phyloP scores from a whole-genome alignment of 176 grass and related monocot species.

The Poa annua region DNA sequence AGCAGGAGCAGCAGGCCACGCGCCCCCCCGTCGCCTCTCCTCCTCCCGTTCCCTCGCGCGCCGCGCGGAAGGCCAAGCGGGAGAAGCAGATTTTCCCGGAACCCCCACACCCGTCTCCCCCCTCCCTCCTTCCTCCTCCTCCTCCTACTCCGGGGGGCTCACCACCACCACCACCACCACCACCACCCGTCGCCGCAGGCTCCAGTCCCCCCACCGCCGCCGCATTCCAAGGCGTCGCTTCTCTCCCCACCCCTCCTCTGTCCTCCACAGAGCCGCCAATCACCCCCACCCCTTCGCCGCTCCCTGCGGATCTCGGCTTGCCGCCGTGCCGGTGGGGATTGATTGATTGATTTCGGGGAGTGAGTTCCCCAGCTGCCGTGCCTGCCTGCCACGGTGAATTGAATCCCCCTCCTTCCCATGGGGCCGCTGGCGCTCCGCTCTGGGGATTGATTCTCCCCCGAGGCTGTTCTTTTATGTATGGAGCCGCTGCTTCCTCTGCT shows the following conservation, averaged over 20 bases:
- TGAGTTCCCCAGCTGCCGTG: neutral
- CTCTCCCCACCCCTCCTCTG: constrained; percentile 3
- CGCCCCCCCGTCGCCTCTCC: constrained; percentile 12
- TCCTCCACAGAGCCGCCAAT: constrained; percentile 14
- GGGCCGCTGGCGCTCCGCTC: constrained; percentile 7
- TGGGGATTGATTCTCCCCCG: constrained; percentile 13
- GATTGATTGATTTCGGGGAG: neutral
- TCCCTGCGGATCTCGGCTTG: neutral
- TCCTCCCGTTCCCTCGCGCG: constrained; percentile 43
- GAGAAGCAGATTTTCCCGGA: constrained; percentile 51
- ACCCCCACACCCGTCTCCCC: constrained; percentile 31
- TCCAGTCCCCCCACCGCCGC: constrained; percentile 32
- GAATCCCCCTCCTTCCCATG: neutral
- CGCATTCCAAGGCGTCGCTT: constrained; percentile 39
- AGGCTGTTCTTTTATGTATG: neutral
- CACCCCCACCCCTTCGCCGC: neutral
- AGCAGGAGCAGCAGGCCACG: constrained; percentile 33
- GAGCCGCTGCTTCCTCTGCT: constrained; percentile 30
- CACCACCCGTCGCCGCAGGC: neutral
- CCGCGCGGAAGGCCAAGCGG: constrained; percentile 47
- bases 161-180: constrained; percentile 20
- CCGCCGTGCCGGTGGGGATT: neutral
- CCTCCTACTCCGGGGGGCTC: neutral
- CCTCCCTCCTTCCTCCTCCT: too few relatives aligned
- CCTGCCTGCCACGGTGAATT: neutral